Evolutionary conservation across 257 asterid species (phyloP), one percentile per base, ranked within the genome.

Genomic region (Fraxinus pennsylvanica): DNA sequence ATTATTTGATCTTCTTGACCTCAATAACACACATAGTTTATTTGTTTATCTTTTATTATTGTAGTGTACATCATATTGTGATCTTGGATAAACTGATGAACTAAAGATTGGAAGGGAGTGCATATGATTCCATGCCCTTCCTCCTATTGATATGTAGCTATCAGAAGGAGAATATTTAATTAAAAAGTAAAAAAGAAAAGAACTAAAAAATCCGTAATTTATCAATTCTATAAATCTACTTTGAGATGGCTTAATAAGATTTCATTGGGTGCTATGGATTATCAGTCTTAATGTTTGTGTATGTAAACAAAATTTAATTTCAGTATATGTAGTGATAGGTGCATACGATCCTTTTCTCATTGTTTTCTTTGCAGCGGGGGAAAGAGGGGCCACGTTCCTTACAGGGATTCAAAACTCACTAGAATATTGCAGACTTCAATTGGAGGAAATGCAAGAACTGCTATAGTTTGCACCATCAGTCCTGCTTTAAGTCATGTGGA

Each of bases 391-490:
- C 99, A 93, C 79, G 86, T 96, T 71, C 97, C 99, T 2, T 93
- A 91, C 79, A 85, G 98, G 77, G 91, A 93, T 78, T 93, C 97
- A 47, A 96, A 96, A 82, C 97, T 96, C 84, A 93, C 97, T 9
- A 91, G 99, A 83, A 96, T 96, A 78, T 78, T 96, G 82, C 98
- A 93, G 89, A 86, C 97, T 65, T 92, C 98, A 52, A 91, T 96
- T 27, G 99, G 98, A 77, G 99, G 99, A 68, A 96, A 96, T 88
- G 96, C 99, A 38, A 86, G 99, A 69, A 96, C 99, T 38, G 98
- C 99, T 78, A 96, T 96, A 72, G 85, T 96, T 57, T 96, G 99
- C 86, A 96, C 99, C 12, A 84, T 96, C 86, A 92, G 99, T 81
- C 97, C 99, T 79, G 96, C 98, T 85, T 79, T 96, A 80, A 85